Evolutionary conservation across 805 yeast genomes (phyloP).

Genomic region (Komagataella kurtzmanii): DNA sequence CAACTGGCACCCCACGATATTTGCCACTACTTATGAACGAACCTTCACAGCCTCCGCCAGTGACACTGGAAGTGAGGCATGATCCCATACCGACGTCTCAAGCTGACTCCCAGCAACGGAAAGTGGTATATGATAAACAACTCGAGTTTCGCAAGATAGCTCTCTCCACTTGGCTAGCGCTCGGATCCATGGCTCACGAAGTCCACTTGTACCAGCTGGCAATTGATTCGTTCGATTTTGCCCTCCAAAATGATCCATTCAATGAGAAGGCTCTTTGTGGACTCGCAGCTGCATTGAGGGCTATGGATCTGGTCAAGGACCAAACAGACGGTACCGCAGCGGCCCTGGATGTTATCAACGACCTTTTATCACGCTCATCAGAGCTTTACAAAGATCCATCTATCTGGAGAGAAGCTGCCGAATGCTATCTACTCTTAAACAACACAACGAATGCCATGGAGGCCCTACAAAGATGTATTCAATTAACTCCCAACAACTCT

Average conservation of each 20-base stretch:
- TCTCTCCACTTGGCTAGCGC: conserved; percentile 1
- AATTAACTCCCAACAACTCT: conserved; percentile 25
- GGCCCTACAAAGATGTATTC: conserved; percentile 28
- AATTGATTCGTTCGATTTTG: background rate
- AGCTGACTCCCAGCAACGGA: background rate
- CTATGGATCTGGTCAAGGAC: conserved; percentile 22
- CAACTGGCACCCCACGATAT: background rate
- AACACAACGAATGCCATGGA: conserved; percentile 39
- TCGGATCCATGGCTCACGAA: conserved; percentile 1
- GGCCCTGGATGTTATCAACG: conserved; percentile 25
- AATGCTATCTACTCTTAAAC: conserved; percentile 32
- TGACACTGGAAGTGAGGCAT: background rate
- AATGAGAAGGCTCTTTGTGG: conserved; percentile 28
- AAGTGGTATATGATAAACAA: background rate
- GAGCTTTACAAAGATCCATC: conserved; percentile 22
- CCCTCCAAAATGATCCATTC: conserved; percentile 19
- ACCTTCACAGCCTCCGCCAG: background rate
- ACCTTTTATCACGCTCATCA: conserved; percentile 23
- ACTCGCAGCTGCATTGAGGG: conserved; percentile 24
- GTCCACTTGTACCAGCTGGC: background rate
- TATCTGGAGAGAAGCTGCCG: conserved; percentile 36
- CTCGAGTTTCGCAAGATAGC: background rate
- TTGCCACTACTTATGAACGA: background rate
- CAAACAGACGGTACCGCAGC: conserved; percentile 25
- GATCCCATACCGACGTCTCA: background rate